Conservation (phyloP, 2,329 filamentous ascomycete species). For the Botrytis pseudocinerea region DNA sequence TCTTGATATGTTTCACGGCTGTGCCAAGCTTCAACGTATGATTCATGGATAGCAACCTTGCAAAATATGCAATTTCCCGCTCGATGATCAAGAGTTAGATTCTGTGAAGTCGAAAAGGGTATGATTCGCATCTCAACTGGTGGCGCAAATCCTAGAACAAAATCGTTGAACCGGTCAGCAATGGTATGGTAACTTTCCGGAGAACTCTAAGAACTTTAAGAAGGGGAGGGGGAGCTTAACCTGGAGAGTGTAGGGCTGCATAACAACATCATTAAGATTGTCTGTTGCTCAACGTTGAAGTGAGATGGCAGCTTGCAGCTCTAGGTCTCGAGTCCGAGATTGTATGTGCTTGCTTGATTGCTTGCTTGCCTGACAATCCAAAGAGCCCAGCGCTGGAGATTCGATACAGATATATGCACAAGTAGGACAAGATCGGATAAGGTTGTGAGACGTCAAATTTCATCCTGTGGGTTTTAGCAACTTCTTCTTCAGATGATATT, state of each 20-base stretch:
- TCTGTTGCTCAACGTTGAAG: slow-evolving; percentile 17
- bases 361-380: slow-evolving; percentile 6
- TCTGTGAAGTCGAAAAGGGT: slow-evolving; percentile 9
- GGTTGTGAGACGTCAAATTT: slow-evolving; percentile 25
- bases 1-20: slow-evolving; percentile 21
- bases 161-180: slow-evolving; percentile 17
- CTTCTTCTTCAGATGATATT: slow-evolving; percentile 15
- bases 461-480: slow-evolving; percentile 19
- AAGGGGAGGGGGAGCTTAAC: slow-evolving; percentile 3
- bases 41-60: slow-evolving; percentile 20
- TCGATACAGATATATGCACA: slow-evolving; percentile 24
- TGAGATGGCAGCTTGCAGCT: slow-evolving; percentile 21
- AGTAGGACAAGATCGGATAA: slow-evolving; percentile 28
- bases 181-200: neutral
- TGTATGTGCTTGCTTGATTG: neutral
- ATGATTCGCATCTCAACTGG: neutral
- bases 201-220: neutral
- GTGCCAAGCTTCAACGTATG: slow-evolving; percentile 25
- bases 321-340: slow-evolving; percentile 20
- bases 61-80: slow-evolving; percentile 21
- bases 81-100: slow-evolving; percentile 6
- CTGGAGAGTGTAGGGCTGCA: slow-evolving; percentile 21
- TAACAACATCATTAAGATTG: slow-evolving; percentile 18
- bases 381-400: slow-evolving; percentile 18
- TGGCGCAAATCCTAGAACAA: slow-evolving; percentile 3